Percentiles rank a stretch among this genome's conserved stretches.
Evolutionary conservation across 2,329 filamentous ascomycete species (phyloP).

Genomic region (Volutella citrinella): DNA sequence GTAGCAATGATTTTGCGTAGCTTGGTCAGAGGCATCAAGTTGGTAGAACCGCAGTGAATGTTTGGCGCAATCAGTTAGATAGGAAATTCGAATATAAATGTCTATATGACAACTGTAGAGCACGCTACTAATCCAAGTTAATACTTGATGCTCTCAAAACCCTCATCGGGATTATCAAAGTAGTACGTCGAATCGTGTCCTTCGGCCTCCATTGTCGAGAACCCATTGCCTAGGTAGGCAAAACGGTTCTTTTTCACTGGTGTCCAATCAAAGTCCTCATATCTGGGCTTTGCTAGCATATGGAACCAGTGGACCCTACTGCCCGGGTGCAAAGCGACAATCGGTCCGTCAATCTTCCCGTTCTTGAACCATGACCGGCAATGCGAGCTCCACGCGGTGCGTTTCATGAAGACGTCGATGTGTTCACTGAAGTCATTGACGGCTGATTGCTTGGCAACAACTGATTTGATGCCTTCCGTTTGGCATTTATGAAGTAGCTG

Average conservation of each 20-base stretch:
- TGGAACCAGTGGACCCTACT: not conserved
- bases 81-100: too few species aligned
- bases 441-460: conserved; percentile 20
- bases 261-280: not conserved
- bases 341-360: conserved; percentile 4
- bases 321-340: not conserved
- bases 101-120: too few species aligned
- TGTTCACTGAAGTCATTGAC: conserved; percentile 30
- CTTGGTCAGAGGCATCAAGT: too few species aligned
- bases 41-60: too few species aligned
- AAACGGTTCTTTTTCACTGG: not conserved
- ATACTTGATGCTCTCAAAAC: too few species aligned
- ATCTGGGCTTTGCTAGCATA: not conserved
- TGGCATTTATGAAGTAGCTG: conserved; percentile 28
- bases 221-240: conserved; percentile 1
- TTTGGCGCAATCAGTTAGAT: too few species aligned
- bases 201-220: too few species aligned
- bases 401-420: conserved; percentile 25
- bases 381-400: conserved; percentile 21
- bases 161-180: too few species aligned
- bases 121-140: too few species aligned
- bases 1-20: too few species aligned
- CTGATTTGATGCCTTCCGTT: conserved; percentile 20
- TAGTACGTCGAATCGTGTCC: too few species aligned
- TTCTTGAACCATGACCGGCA: conserved; percentile 28